phyloP scores from a whole-genome alignment of 495 filamentous ascomycete genomes.

The Letharia lupina region DNA sequence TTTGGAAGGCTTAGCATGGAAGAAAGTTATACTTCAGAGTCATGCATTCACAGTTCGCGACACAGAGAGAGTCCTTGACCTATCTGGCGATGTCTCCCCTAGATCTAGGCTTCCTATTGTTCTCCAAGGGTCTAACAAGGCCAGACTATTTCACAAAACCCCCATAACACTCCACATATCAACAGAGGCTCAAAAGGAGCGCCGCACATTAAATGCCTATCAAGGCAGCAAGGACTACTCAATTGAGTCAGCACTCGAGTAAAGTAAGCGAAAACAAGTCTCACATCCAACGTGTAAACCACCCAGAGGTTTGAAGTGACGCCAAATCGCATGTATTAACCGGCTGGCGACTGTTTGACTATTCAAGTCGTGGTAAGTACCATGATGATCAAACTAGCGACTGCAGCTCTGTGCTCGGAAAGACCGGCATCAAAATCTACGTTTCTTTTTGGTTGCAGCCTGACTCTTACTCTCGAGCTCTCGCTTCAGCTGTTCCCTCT shows the following conservation, averaged over 20 bases:
- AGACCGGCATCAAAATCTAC: slow-evolving; percentile 44
- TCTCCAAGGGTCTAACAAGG: neutral
- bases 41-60: neutral
- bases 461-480: slow-evolving; percentile 58
- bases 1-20: neutral
- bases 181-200: neutral
- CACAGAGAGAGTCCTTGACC: neutral
- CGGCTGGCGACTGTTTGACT: neutral
- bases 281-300: neutral
- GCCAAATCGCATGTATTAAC: neutral
- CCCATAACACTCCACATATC: neutral
- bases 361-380: neutral
- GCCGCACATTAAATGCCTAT: neutral
- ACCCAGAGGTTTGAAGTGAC: neutral
- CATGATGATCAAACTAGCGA: neutral
- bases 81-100: neutral
- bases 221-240: neutral
- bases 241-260: neutral
- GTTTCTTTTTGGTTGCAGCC: slow-evolving; percentile 57
- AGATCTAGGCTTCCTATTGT: neutral
- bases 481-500: slow-evolving; percentile 53
- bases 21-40: neutral
- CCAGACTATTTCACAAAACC: neutral
- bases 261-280: neutral
- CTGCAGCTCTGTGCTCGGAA: neutral